phyloP scores from a whole-genome alignment of 768 basidiomycete species.

The Nevesoporus exiguus region DNA sequence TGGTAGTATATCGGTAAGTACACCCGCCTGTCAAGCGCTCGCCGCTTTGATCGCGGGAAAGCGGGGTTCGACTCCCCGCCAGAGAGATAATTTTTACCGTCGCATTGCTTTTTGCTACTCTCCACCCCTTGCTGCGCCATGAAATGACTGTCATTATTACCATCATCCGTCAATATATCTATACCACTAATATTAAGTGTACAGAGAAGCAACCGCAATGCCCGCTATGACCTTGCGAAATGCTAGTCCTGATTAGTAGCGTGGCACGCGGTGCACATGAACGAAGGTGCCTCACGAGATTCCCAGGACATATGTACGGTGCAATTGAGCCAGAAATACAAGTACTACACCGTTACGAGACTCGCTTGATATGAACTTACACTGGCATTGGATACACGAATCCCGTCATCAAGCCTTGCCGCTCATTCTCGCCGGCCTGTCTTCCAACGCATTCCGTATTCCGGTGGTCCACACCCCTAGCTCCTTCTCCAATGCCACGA shows the following conservation, averaged over 20 bases:
- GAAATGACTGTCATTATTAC: no score
- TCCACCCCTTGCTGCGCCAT: no score
- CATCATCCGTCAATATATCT: no score
- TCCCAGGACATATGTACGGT: no score
- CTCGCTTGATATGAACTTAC: not conserved
- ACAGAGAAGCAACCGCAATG: no score
- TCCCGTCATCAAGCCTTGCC: not conserved
- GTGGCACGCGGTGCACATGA: no score
- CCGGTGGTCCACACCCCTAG: conserved; percentile 66
- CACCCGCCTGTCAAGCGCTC: conserved; percentile 40
- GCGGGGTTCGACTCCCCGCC: conserved; percentile 47
- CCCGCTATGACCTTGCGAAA: no score
- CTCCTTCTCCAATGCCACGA: conserved; percentile 69
- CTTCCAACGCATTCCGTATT: conserved; percentile 51
- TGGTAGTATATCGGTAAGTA: conserved; percentile 53
- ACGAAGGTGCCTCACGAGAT: no score
- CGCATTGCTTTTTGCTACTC: no score
- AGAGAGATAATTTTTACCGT: conserved; percentile 37
- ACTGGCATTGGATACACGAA: not conserved
- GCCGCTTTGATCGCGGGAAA: conserved; percentile 31
- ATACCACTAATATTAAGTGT: no score
- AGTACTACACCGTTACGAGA: not conserved
- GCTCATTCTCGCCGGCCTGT: conserved; percentile 22
- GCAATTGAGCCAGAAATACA: no score
- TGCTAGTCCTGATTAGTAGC: no score